These are phyloP conservation scores for Calycina marina DNA, from an alignment of 2,329 filamentous ascomycete genomes.

Conservation along the genomic window DNA sequence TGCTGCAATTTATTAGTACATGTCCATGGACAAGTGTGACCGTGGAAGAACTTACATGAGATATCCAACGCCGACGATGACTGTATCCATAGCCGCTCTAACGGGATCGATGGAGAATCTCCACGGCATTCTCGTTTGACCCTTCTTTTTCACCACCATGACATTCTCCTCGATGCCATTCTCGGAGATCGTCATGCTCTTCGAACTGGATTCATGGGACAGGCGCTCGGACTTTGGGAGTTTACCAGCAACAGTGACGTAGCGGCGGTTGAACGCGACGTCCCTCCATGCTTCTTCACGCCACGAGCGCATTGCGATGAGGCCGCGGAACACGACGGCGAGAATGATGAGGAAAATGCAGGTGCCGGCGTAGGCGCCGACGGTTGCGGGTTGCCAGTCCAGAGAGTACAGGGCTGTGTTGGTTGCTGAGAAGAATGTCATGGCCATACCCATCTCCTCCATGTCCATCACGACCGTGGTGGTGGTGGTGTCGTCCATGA, in stretches of 20 bases:
- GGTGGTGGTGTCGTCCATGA: conserved; percentile 21
- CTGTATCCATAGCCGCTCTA: conserved; percentile 53
- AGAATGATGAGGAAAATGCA: conserved; percentile 84
- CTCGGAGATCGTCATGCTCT: conserved; percentile 52
- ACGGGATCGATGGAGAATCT: conserved; percentile 67
- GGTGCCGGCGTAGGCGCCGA: conserved; percentile 68
- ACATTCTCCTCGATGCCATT: conserved; percentile 75
- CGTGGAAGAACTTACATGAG: conserved; percentile 60
- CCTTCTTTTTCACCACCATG: conserved; percentile 49
- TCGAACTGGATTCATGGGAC: conserved; percentile 35
- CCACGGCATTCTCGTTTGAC: conserved; percentile 50
- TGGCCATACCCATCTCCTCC: conserved; percentile 30
- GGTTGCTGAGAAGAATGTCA: conserved; percentile 51
- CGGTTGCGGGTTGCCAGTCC: conserved; percentile 57
- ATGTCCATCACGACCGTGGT: conserved; percentile 39
- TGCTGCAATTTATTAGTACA: too few relatives aligned
- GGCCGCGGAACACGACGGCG: conserved; percentile 49
- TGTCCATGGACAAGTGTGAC: too few relatives aligned
- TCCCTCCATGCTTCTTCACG: conserved; percentile 52
- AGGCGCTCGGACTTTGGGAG: conserved; percentile 24
- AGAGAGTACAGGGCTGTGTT: conserved; percentile 50
- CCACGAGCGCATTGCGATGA: conserved; percentile 58
- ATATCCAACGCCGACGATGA: conserved; percentile 67
- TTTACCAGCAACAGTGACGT: conserved; percentile 55
- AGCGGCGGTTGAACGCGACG: conserved; percentile 57